These are phyloP conservation scores for Sindora glabra DNA, from an alignment of 306 rosid genomes.

Conservation along the genomic window DNA sequence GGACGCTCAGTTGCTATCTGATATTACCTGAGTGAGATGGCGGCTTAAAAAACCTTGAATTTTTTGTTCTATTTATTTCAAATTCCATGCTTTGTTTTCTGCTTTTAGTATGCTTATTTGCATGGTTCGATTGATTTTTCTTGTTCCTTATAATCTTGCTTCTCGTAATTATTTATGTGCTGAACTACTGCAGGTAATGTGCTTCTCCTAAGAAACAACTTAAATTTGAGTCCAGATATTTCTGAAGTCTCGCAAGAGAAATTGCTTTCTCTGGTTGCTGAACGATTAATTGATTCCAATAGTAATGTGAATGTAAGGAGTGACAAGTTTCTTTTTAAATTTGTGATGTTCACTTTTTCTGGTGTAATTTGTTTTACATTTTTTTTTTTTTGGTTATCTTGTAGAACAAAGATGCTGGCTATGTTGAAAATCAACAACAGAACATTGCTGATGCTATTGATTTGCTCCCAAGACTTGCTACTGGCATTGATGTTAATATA, in stretches of 20 bases:
- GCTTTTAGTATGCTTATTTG: not conserved
- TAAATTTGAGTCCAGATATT: slow-evolving; percentile 70
- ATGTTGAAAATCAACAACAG: slow-evolving; percentile 85
- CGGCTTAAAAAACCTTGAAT: not conserved
- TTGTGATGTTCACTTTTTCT: slow-evolving; percentile 2
- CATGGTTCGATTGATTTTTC: not conserved
- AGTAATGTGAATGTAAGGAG: slow-evolving; percentile 66
- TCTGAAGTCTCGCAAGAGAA: slow-evolving; percentile 93
- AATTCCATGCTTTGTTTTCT: not conserved
- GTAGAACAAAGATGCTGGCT: slow-evolving; percentile 83
- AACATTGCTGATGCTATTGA: slow-evolving; percentile 98
- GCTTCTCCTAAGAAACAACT: slow-evolving; percentile 73
- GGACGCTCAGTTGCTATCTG: too few relatives aligned
- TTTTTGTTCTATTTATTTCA: not conserved
- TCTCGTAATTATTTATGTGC: not conserved
- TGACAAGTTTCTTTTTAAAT: not conserved
- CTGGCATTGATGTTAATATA: slow-evolving; percentile 97
- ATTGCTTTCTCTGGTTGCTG: slow-evolving; percentile 85
- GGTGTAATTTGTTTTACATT: slow-evolving; percentile 9
- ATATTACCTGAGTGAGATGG: too few relatives aligned
- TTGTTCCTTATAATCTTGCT: not conserved
- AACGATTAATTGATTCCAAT: slow-evolving; percentile 80
- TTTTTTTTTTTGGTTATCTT: slow-evolving; percentile 15
- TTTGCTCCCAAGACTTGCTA: slow-evolving; percentile 93
- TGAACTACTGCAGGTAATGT: slow-evolving; percentile 64